These are phyloP conservation scores for Ganoderma meredithae DNA, from an alignment of 1,284 basidiomycete species.

Conservation along the genomic window DNA sequence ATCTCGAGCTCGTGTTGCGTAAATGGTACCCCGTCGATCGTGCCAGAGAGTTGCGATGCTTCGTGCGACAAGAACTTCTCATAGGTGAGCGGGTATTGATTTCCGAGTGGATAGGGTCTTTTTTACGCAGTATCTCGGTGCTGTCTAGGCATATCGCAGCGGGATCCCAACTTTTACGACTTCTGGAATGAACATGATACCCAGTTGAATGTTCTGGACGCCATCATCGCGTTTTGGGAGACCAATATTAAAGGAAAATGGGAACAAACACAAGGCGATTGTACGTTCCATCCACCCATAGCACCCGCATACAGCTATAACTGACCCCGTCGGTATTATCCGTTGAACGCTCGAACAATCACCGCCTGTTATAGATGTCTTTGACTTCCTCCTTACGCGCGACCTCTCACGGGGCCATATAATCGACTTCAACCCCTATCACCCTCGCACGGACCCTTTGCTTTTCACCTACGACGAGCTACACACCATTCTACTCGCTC, in stretches of 20 bases:
- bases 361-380: conserved; percentile 64
- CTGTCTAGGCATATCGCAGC: conserved; percentile 80
- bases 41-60: conserved; percentile 88
- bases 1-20: conserved; percentile 88
- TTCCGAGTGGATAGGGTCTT: not conserved
- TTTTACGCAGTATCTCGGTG: not conserved
- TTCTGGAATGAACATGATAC: conserved; percentile 76
- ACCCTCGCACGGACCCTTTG: conserved; percentile 85
- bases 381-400: conserved; percentile 89
- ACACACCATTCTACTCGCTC: conserved; percentile 46
- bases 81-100: conserved; percentile 60
- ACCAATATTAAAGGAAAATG: conserved; percentile 68
- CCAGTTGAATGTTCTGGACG: conserved; percentile 58
- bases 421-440: conserved; percentile 92
- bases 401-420: conserved; percentile 79
- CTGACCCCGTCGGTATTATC: conserved; percentile 4
- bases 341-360: not conserved
- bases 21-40: conserved; percentile 91
- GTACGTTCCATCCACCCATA: conserved; percentile 53
- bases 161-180: conserved; percentile 92
- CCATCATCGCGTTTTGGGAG: conserved; percentile 74
- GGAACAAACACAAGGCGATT: conserved; percentile 62
- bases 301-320: not conserved
- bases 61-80: conserved; percentile 75
- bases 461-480: conserved; percentile 89